Evolutionary conservation across 2,329 filamentous ascomycete genomes (phyloP).

Genomic region (Xylaria sp.): DNA sequence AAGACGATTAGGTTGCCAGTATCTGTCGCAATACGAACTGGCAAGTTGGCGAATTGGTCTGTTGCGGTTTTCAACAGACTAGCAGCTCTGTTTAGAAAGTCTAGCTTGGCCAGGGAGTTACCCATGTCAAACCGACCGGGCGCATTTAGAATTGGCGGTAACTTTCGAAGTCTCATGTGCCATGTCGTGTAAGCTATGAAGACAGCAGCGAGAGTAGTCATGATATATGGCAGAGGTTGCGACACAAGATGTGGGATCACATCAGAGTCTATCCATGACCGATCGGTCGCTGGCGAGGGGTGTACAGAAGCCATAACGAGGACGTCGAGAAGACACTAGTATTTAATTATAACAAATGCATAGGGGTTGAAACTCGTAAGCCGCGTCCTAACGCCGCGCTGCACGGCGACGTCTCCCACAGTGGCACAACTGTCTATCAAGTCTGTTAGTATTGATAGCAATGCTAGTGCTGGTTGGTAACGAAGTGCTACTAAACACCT

Average conservation of each 20-base stretch:
- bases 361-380: too few species aligned
- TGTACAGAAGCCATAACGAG: conserved; percentile 20
- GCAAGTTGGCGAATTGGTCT: conserved; percentile 21
- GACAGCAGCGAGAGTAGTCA: conserved; percentile 14
- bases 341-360: background rate
- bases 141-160: conserved; percentile 34
- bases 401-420: background rate
- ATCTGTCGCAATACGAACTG: conserved; percentile 35
- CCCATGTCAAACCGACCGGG: conserved; percentile 33
- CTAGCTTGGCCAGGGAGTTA: conserved; percentile 29
- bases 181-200: conserved; percentile 26
- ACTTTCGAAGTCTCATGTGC: conserved; percentile 23
- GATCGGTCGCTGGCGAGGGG: conserved; percentile 30
- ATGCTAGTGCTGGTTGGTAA: background rate
- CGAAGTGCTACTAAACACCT: background rate
- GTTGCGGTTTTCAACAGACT: conserved; percentile 27
- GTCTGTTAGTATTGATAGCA: background rate
- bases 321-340: background rate
- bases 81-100: conserved; percentile 27
- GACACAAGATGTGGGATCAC: conserved; percentile 20
- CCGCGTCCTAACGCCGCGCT: background rate
- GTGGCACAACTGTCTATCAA: conserved; percentile 10
- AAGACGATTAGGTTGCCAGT: conserved; percentile 32
- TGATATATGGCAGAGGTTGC: conserved; percentile 23
- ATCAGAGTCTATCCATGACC: conserved; percentile 32